Base-by-base conservation (phyloP, 2,329 filamentous ascomycete species). In the Xylaria sp. region DNA sequence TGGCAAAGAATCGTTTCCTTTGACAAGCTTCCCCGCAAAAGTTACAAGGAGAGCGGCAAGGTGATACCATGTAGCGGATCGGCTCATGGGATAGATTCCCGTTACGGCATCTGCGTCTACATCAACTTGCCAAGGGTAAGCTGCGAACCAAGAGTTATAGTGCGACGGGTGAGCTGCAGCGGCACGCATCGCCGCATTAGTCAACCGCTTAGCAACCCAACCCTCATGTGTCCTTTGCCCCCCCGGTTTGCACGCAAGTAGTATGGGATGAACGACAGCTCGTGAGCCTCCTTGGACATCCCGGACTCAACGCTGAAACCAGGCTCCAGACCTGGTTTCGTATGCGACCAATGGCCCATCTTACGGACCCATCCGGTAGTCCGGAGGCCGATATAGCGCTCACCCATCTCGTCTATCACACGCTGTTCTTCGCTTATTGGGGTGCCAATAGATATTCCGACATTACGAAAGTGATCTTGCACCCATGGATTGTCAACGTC, bases 401-500 rank as follows among this genome's bases (percentile, higher is more conserved):
- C 75, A 47, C 74, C 73, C 55, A 69, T 70, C 60, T 72, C 62
- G 66, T 73, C 69, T 27, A 75, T 72, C 61, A 65, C 68, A n/a
- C 66, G 68, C 37, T 74, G 71, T 32, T 71, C 67, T 66, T 74
- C 73, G 63, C 57, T 66, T 42, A 71, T 71, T 23, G 73, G 55
- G 65, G 74, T 64, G 21, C 70, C 70, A 13, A 72, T 65, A 54
- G 71, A 72, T 58, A 80, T 72, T 18, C 75, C 76, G n/a, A 81
- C 70, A 64, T 81, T 79, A 72, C 84, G 86, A 79, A 88, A 88
- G 75, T 89, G 86, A 71, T 88, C 82, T 1, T 79, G 72, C 60
- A 86, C 87, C 85, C 85, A 88, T 0, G 78, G 42, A 65, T 90
- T 88, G 72, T 90, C 87, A 6, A 81, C 73, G 64, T 90, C 88